These are phyloP conservation scores for Boeremia exigua DNA, from an alignment of 2,329 filamentous ascomycete genomes.

Conservation along the genomic window DNA sequence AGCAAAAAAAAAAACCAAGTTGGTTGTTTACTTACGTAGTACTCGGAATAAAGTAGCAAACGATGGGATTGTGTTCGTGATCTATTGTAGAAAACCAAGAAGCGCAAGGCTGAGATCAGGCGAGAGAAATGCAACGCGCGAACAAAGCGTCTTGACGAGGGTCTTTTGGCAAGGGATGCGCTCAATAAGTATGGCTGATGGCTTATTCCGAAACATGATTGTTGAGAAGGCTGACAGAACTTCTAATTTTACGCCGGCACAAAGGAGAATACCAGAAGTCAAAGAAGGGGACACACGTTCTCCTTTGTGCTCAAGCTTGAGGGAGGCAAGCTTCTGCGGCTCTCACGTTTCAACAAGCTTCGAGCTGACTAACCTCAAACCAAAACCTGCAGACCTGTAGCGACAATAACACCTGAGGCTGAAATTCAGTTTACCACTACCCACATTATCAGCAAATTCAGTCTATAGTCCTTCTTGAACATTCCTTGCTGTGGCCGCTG, in stretches of 20 bases:
- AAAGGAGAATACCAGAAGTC: background rate
- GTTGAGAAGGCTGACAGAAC: background rate
- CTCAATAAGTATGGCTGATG: conserved; percentile 1
- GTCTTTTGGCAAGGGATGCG: conserved; percentile 12
- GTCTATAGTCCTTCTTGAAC: no score
- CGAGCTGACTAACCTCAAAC: no score
- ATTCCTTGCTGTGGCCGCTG: no score
- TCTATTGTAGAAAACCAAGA: background rate
- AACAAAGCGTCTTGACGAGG: conserved; percentile 20
- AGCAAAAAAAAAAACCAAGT: no score
- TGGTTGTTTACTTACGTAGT: background rate
- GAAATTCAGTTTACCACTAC: background rate
- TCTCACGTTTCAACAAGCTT: background rate
- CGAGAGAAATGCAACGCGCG: conserved; percentile 11
- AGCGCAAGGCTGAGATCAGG: conserved; percentile 13
- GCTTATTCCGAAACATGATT: conserved; percentile 11
- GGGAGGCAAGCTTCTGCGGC: conserved; percentile 22
- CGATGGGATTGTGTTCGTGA: background rate
- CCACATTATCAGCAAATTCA: background rate
- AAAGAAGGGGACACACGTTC: background rate
- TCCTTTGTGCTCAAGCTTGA: background rate
- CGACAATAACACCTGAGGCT: background rate
- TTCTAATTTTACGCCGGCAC: background rate
- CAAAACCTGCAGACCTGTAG: no score
- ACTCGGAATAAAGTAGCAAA: background rate